phyloP scores from a whole-genome alignment of 2,329 filamentous ascomycete genomes.

The Periglandula ipomoeae region DNA sequence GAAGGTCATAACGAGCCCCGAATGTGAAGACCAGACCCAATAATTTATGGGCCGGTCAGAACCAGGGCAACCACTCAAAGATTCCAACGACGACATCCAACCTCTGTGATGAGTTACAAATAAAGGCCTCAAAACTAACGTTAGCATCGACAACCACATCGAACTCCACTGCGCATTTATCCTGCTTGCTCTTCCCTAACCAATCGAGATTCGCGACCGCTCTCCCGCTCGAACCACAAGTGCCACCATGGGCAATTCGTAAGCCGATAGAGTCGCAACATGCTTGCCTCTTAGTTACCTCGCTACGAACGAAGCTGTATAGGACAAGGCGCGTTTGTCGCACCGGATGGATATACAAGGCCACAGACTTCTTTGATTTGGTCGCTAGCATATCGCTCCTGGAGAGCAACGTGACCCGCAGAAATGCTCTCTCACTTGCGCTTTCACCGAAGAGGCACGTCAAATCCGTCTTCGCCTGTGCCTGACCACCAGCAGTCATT shows the following conservation, averaged over 20 bases:
- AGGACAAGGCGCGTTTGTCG: background rate
- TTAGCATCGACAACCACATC: background rate
- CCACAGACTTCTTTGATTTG: background rate
- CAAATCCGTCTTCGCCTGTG: slow-evolving; percentile 44
- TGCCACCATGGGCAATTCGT: background rate
- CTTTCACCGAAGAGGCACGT: slow-evolving; percentile 48
- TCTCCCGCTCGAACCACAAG: background rate
- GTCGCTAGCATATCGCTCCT: background rate
- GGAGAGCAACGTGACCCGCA: background rate
- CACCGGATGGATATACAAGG: background rate
- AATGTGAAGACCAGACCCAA: too few species aligned
- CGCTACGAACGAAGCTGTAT: background rate
- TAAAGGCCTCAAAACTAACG: too few species aligned
- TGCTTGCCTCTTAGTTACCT: background rate
- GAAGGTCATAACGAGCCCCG: too few species aligned
- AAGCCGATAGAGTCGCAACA: slow-evolving; percentile 1
- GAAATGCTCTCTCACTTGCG: slow-evolving; percentile 45
- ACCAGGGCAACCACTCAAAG: background rate
- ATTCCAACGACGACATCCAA: background rate
- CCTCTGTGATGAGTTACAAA: too few species aligned
- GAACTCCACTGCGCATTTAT: too few species aligned
- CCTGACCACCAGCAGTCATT: slow-evolving; percentile 35
- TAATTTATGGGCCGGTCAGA: slow-evolving; percentile 1
- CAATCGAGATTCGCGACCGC: background rate
- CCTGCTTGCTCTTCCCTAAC: too few species aligned